Base-by-base conservation (phyloP, 2,329 filamentous ascomycete species). In the Aspergillus pseudoterreus region DNA sequence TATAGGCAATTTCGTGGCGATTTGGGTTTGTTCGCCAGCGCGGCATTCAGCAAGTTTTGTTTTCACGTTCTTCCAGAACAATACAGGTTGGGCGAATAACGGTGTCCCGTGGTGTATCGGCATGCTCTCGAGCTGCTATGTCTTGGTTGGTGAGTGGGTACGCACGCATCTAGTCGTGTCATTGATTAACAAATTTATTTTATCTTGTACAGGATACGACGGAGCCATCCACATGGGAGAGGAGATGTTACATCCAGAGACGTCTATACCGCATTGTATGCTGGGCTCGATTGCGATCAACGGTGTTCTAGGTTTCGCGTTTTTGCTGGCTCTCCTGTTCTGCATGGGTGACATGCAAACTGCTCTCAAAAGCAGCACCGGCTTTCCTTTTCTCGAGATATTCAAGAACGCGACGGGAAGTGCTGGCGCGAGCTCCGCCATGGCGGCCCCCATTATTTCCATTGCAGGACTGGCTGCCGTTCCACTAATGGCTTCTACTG, bases 361-460 rank as follows among this genome's bases (percentile, higher is more conserved):
- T 1, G 63, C 72, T 3, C 62, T 72, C 8, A 57, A 64, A 3
- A 69, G 68, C 2, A 49, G 64, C 1, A 77, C 74, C 9, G 66
- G 70, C 0, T 74, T 68, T n/a, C 71, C 77, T 10, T 67, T 75
- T 56, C 70, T 74, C 57, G 71, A 78, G 38, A 73, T 77, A 32
- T 77, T 63, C 6, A 43, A 41, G 6, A 55, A 56, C 12, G 50
- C 53, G 1, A 53, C 57, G 0, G 36, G 48, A 15, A 47, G 48
- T 30, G 33, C 55, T 10, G 47, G 39, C 6, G 42, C 11, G 6
- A 36, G 21, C 3, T 21, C 45, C 9, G 52, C 36, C 35, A 36
- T 54, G 9, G 32, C 41, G 1, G 21, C 33, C 12, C n/a, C 21
- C 11, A 1, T 52, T 0, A 43, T 49, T 22, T 4, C 46, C 4